A percentile compares a stretch with the other conserved stretches of the same genome.
These are phyloP conservation scores for Carallia brachiata DNA, from an alignment of 345 rosid species.

Conservation along the genomic window DNA sequence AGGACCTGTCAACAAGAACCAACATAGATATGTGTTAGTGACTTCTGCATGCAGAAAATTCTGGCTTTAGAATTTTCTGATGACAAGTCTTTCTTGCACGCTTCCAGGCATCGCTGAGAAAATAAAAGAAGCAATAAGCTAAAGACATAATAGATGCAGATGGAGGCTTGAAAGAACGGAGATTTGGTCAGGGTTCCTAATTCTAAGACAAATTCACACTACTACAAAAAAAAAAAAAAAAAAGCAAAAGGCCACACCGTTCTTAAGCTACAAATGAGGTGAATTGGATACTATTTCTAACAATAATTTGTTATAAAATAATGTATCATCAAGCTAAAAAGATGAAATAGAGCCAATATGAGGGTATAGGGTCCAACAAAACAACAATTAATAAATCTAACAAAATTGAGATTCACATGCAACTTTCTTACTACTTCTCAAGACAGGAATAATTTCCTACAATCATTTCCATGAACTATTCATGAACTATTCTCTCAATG, in stretches of 20 bases:
- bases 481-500: not conserved
- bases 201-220: no score
- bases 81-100: not conserved
- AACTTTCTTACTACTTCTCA: not conserved
- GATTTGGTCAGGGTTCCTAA: not conserved
- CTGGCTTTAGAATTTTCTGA: not conserved
- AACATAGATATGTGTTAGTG: not conserved
- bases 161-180: not conserved
- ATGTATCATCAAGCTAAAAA: no score
- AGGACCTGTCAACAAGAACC: constrained; percentile 54
- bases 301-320: not conserved
- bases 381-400: not conserved
- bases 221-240: no score
- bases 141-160: not conserved
- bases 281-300: not conserved
- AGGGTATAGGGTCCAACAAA: not conserved
- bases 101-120: not conserved
- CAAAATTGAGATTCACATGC: no score
- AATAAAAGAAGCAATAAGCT: not conserved
- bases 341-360: no score
- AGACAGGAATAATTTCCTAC: not conserved
- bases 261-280: not conserved
- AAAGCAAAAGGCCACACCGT: not conserved
- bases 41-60: not conserved
- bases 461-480: not conserved